phyloP scores from a whole-genome alignment of 2,329 filamentous ascomycete genomes.

The Bipolaris gigantea region DNA sequence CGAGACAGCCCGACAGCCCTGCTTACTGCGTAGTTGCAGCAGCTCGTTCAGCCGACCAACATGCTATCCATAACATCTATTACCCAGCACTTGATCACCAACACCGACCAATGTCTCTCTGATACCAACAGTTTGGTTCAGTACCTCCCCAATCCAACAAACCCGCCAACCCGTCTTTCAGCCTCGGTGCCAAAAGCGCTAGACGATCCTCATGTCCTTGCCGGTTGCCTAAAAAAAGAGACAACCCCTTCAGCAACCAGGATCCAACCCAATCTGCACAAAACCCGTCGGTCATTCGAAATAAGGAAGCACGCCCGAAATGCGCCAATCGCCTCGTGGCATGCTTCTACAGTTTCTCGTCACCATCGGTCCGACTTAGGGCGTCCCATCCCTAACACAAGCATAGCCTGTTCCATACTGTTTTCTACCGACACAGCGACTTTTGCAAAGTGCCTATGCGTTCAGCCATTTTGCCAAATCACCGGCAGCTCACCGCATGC shows the following conservation, averaged over 20 bases:
- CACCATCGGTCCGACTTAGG: not conserved
- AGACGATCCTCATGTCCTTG: not conserved
- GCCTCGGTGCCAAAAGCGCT: not conserved
- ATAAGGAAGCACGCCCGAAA: not conserved
- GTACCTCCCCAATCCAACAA: not conserved
- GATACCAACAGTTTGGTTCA: slow-evolving; percentile 4
- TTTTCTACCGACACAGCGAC: not conserved
- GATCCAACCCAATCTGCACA: not conserved
- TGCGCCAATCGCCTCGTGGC: not conserved
- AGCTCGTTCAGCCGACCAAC: not conserved
- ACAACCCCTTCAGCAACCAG: not conserved
- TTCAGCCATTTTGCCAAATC: not conserved
- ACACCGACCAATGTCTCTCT: not conserved
- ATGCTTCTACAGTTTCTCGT: not conserved
- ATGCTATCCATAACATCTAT: not conserved
- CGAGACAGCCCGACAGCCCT: not conserved
- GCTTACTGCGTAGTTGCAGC: not conserved
- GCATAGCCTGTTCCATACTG: not conserved
- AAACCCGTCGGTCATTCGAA: not conserved
- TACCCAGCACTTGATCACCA: not conserved
- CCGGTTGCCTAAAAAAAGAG: not conserved
- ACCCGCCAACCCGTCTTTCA: slow-evolving; percentile 8
- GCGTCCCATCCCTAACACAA: not conserved
- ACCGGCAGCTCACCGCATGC: not conserved
- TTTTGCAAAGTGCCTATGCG: not conserved